Conservation (phyloP, 768 basidiomycete genomes). For the Boletus sp. region DNA sequence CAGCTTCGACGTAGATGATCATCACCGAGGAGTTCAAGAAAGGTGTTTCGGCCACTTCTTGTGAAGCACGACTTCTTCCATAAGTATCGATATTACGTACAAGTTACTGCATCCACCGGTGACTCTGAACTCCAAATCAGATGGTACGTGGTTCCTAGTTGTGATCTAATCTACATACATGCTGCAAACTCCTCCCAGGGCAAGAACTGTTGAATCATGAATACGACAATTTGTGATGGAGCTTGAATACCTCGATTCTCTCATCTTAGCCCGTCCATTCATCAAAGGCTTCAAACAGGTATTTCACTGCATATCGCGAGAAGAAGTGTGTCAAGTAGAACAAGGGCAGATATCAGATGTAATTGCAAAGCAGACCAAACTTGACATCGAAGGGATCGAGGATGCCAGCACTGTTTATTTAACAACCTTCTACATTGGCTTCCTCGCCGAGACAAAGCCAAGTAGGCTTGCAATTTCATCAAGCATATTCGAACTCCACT, state of each 20-base stretch:
- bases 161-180: neutral
- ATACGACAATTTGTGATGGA: conserved; percentile 97
- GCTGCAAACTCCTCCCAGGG: conserved; percentile 41
- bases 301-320: conserved; percentile 77
- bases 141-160: conserved; percentile 57
- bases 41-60: conserved; percentile 69
- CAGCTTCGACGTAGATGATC: conserved; percentile 91
- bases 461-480: conserved; percentile 49
- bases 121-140: conserved; percentile 82
- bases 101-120: conserved; percentile 90
- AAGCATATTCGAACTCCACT: conserved; percentile 8
- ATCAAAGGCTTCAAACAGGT: conserved; percentile 91
- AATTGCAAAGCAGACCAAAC: conserved; percentile 68
- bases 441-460: conserved; percentile 87
- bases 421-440: conserved; percentile 98
- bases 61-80: conserved; percentile 95
- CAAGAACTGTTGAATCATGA: conserved; percentile 98
- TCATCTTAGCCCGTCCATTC: conserved; percentile 92
- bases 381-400: conserved; percentile 75
- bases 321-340: conserved; percentile 85
- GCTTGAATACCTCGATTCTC: conserved; percentile 91
- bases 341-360: conserved; percentile 82
- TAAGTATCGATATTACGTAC: conserved; percentile 94
- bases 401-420: conserved; percentile 81
- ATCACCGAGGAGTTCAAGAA: conserved; percentile 95